phyloP scores from a whole-genome alignment of 129 eudicot genomes.

The Ambrosia artemisiifolia region DNA sequence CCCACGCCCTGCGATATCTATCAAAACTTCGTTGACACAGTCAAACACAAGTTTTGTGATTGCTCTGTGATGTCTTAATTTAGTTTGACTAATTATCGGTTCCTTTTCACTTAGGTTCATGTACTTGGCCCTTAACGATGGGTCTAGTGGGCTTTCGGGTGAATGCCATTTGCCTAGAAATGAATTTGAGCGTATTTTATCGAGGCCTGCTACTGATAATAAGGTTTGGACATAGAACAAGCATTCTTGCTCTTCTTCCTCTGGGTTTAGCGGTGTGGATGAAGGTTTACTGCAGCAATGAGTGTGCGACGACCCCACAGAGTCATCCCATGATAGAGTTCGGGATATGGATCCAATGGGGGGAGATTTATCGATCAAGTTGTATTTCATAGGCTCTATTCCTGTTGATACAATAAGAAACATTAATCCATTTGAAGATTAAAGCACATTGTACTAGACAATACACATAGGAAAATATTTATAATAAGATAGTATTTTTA shows the following conservation, averaged over 20 bases:
- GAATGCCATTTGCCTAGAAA: slow-evolving; percentile 71
- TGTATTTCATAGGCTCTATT: slow-evolving; percentile 39
- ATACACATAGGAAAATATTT: neutral
- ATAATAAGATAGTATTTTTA: neutral
- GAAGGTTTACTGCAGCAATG: slow-evolving; percentile 36
- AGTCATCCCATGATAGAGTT: slow-evolving; percentile 83
- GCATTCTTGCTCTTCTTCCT: slow-evolving; percentile 65
- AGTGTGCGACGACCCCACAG: slow-evolving; percentile 47
- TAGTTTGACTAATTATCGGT: slow-evolving; percentile 41
- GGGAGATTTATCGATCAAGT: slow-evolving; percentile 90
- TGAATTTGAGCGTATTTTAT: slow-evolving; percentile 34
- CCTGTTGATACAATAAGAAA: slow-evolving; percentile 39
- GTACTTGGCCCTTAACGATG: slow-evolving; percentile 60
- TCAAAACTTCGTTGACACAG: slow-evolving; percentile 59
- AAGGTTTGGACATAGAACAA: slow-evolving; percentile 52
- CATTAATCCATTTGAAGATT: neutral
- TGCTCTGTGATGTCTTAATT: slow-evolving; percentile 53
- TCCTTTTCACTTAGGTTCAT: slow-evolving; percentile 46
- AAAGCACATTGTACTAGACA: neutral
- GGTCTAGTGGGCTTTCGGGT: slow-evolving; percentile 81
- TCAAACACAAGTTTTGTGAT: slow-evolving; percentile 74
- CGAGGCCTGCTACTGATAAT: slow-evolving; percentile 58
- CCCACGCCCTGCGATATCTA: slow-evolving; percentile 45
- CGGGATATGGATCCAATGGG: slow-evolving; percentile 96
- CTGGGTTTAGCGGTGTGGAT: slow-evolving; percentile 29